Conservation (phyloP, 2,329 filamentous ascomycete genomes). For the Aspergillus felis region DNA sequence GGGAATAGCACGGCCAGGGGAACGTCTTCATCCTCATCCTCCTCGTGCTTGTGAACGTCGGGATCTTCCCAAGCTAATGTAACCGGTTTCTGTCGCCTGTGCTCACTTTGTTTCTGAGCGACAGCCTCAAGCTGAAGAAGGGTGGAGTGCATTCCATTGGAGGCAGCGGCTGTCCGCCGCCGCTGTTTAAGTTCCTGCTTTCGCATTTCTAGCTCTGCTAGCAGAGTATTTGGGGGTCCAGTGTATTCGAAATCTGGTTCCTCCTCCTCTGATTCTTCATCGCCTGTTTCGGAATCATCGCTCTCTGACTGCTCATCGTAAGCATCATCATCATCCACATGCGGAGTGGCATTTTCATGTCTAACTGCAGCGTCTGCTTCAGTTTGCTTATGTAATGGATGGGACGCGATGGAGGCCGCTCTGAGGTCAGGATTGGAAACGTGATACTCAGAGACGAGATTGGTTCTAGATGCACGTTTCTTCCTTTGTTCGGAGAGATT, state of each 20-base stretch:
- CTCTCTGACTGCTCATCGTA: constrained; percentile 9
- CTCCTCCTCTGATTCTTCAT: constrained; percentile 33
- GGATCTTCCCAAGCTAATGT: constrained; percentile 82
- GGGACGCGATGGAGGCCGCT: constrained; percentile 9
- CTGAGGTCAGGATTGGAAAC: constrained; percentile 15
- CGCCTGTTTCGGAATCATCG: constrained; percentile 16
- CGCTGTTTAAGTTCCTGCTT: constrained; percentile 84
- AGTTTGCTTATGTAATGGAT: constrained; percentile 9
- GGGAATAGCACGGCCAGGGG: constrained; percentile 79
- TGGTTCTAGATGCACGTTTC: constrained; percentile 28
- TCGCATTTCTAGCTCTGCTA: constrained; percentile 86
- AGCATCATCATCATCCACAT: constrained; percentile 11
- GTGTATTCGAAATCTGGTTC: constrained; percentile 50
- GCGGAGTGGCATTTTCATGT: constrained; percentile 18
- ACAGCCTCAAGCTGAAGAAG: constrained; percentile 87
- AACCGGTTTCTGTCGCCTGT: constrained; percentile 66
- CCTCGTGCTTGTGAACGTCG: constrained; percentile 38
- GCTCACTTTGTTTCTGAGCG: constrained; percentile 74
- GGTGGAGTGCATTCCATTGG: constrained; percentile 84
- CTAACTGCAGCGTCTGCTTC: constrained; percentile 19
- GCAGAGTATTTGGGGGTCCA: constrained; percentile 79
- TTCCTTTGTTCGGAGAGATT: constrained; percentile 24
- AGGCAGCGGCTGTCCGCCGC: constrained; percentile 64
- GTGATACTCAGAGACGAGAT: constrained; percentile 19
- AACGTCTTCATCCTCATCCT: constrained; percentile 74